A percentile compares a stretch with the other conserved stretches of the same genome.
Conservation (phyloP, 2,329 filamentous ascomycete genomes). For the Cladosporium colombiae region DNA sequence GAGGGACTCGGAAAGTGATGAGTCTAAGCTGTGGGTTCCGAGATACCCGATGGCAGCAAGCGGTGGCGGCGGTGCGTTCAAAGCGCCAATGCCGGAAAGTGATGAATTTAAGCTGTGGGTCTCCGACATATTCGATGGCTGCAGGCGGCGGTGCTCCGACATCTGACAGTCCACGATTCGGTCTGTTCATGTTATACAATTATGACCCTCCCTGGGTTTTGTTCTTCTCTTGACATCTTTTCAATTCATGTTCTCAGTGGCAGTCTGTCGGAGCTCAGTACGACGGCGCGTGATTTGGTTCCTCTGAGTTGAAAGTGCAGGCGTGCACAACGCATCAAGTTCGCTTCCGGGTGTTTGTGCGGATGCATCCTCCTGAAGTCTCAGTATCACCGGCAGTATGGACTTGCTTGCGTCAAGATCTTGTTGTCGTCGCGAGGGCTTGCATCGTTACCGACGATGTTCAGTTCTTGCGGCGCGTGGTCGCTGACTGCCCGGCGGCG, state of each 20-base stretch:
- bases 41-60: background rate
- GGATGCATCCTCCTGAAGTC: background rate
- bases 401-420: background rate
- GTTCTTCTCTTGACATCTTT: background rate
- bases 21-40: background rate
- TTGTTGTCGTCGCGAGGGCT: background rate
- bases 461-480: background rate
- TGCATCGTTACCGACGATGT: background rate
- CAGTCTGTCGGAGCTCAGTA: background rate
- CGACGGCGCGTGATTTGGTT: background rate
- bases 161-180: background rate
- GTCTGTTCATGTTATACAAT: background rate
- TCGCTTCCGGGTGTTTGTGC: background rate
- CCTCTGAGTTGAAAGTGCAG: background rate
- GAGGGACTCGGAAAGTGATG: background rate
- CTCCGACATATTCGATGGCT: background rate
- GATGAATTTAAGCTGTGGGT: background rate
- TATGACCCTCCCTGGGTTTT: background rate
- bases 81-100: background rate
- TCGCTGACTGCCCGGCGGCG: background rate
- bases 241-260: background rate
- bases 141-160: background rate
- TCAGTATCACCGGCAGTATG: background rate
- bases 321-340: background rate
- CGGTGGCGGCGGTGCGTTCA: background rate